A percentile compares a stretch with the other conserved stretches of the same genome.
Conservation (phyloP, 495 filamentous ascomycete genomes). For the Talaromyces nanjingensis region DNA sequence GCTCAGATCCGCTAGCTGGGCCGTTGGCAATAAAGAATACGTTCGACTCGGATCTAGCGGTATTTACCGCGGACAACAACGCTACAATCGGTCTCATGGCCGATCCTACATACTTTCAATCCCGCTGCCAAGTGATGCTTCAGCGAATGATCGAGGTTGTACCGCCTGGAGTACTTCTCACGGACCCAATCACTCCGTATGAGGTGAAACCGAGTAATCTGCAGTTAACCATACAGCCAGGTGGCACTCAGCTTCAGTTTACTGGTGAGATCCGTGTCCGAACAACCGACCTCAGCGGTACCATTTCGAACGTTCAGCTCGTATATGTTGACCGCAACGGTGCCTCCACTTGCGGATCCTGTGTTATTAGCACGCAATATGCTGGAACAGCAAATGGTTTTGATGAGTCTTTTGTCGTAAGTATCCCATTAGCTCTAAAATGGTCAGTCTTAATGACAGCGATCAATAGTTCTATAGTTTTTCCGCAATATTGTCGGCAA, state of each 20-base stretch:
- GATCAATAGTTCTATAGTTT: conserved; percentile 30
- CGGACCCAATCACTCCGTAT: conserved; percentile 47
- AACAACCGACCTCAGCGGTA: conserved; percentile 21
- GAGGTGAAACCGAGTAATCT: conserved; percentile 49
- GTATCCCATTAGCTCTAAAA: conserved; percentile 7
- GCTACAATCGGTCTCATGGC: conserved; percentile 45
- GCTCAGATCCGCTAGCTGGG: conserved; percentile 4
- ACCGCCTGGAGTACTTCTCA: conserved; percentile 42
- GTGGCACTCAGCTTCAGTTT: conserved; percentile 25
- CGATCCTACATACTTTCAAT: conserved; percentile 31
- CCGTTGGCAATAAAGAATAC: conserved; percentile 11
- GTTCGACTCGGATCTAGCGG: conserved; percentile 48
- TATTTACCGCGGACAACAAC: conserved; percentile 52
- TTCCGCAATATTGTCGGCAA: conserved; percentile 18
- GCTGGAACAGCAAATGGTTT: conserved; percentile 46
- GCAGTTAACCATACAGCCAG: conserved; percentile 26
- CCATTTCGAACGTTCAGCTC: conserved; percentile 25
- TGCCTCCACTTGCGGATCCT: conserved; percentile 22
- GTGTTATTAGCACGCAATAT: conserved; percentile 35
- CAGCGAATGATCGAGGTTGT: conserved; percentile 58
- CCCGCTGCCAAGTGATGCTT: conserved; percentile 42
- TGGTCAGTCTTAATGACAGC: background rate
- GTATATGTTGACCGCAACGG: conserved; percentile 28
- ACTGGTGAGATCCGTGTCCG: conserved; percentile 32
- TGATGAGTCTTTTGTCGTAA: conserved; percentile 51